Evolutionary conservation across 1,139 yeast species (phyloP).

Genomic region (Cylindricascospora bacillispora): DNA sequence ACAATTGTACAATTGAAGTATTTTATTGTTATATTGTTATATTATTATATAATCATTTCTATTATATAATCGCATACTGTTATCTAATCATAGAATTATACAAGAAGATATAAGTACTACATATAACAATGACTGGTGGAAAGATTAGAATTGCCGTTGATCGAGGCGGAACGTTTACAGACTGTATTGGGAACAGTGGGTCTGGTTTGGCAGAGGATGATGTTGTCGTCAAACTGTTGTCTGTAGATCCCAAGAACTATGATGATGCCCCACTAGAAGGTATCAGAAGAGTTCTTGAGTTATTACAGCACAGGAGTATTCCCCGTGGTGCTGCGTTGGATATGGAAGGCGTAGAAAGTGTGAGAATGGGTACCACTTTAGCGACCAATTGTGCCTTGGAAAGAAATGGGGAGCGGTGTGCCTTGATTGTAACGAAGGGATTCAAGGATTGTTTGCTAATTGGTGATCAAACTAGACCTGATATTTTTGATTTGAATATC

Average conservation of each 20-base stretch:
- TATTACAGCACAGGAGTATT: slow-evolving; percentile 35
- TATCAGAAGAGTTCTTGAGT: slow-evolving; percentile 62
- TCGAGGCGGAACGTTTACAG: slow-evolving; percentile 85
- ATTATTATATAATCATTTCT: too few relatives aligned
- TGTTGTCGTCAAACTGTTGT: slow-evolving; percentile 55
- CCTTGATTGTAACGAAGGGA: slow-evolving; percentile 39
- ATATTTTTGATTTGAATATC: slow-evolving; percentile 46
- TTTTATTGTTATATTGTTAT: too few relatives aligned
- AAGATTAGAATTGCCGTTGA: slow-evolving; percentile 32
- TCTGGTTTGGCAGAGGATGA: slow-evolving; percentile 33
- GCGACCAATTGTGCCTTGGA: slow-evolving; percentile 62
- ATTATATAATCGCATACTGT: too few relatives aligned
- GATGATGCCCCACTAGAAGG: slow-evolving; percentile 89
- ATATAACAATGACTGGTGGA: too few relatives aligned
- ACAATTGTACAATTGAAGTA: too few relatives aligned
- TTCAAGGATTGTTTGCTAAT: slow-evolving; percentile 47
- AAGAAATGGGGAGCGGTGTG: slow-evolving; percentile 41
- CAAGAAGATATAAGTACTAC: too few relatives aligned
- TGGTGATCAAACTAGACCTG: slow-evolving; percentile 65
- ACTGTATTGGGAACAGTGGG: slow-evolving; percentile 43
- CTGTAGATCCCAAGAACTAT: slow-evolving; percentile 81
- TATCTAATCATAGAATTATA: too few relatives aligned
- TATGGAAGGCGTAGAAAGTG: slow-evolving; percentile 38
- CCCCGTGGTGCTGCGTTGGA: slow-evolving; percentile 38
- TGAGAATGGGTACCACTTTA: slow-evolving; percentile 72